These are phyloP conservation scores for Kurtzmaniella cleridarum DNA, from an alignment of 805 yeast genomes.

Conservation along the genomic window DNA sequence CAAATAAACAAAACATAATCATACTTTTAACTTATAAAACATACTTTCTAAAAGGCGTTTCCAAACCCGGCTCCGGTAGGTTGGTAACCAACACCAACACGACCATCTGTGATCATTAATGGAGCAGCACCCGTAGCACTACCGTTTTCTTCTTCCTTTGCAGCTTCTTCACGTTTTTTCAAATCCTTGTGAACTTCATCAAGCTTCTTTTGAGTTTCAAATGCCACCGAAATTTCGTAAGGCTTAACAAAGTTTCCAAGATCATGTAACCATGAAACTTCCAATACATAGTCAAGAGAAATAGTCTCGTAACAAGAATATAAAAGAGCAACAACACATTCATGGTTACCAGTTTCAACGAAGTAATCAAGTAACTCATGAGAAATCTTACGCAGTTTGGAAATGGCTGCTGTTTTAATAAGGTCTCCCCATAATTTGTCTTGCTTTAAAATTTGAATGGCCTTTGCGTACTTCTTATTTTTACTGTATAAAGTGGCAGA, in stretches of 20 bases:
- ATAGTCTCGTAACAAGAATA: slow-evolving; percentile 80
- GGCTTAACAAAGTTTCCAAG: slow-evolving; percentile 87
- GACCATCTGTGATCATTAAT: slow-evolving; percentile 78
- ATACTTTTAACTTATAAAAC: not conserved
- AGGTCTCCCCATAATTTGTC: slow-evolving; percentile 96
- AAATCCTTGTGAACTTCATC: slow-evolving; percentile 64
- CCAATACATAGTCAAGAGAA: slow-evolving; percentile 78
- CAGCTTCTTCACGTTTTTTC: slow-evolving; percentile 61
- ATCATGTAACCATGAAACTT: slow-evolving; percentile 85
- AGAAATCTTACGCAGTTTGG: slow-evolving; percentile 74
- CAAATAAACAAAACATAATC: not conserved
- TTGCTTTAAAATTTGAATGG: slow-evolving; percentile 79
- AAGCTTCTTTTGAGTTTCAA: slow-evolving; percentile 69
- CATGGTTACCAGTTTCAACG: slow-evolving; percentile 95
- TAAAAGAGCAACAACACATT: slow-evolving; percentile 85
- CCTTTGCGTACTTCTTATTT: slow-evolving; percentile 89
- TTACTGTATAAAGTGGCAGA: slow-evolving; percentile 92
- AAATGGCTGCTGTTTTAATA: slow-evolving; percentile 82
- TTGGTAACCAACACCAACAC: slow-evolving; percentile 59
- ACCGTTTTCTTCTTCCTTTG: slow-evolving; percentile 38
- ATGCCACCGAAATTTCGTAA: slow-evolving; percentile 76
- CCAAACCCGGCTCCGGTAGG: slow-evolving; percentile 73
- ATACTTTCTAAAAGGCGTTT: slow-evolving; percentile 30
- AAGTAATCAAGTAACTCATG: slow-evolving; percentile 86
- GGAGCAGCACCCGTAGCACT: slow-evolving; percentile 53